Evolutionary conservation across 2,329 filamentous ascomycete genomes (phyloP).

Genomic region (Bimuria novae-zelandiae): DNA sequence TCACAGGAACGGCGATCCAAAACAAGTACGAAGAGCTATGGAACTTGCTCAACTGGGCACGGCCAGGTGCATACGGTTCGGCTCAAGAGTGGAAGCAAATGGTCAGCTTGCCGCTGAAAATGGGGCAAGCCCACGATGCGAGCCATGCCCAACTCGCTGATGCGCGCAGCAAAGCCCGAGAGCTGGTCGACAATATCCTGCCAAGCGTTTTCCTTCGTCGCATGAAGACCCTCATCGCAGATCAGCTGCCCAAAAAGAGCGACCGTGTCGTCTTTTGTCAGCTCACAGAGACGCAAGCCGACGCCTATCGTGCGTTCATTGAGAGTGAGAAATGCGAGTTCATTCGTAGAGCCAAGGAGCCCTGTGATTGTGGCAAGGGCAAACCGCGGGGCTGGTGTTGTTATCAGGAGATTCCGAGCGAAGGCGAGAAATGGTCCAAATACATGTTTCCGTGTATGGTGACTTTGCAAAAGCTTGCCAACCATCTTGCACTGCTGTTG

Average conservation of each 20-base stretch:
- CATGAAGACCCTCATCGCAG: constrained; percentile 89
- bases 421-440: constrained; percentile 69
- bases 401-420: constrained; percentile 57
- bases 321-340: constrained; percentile 70
- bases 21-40: constrained; percentile 98
- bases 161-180: constrained; percentile 79
- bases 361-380: constrained; percentile 71
- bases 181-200: constrained; percentile 83
- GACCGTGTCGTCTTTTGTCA: constrained; percentile 96
- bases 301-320: constrained; percentile 84
- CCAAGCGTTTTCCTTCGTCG: constrained; percentile 89
- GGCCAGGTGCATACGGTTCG: constrained; percentile 73
- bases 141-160: constrained; percentile 80
- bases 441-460: constrained; percentile 85
- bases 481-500: constrained; percentile 88
- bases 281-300: constrained; percentile 76
- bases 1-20: constrained; percentile 95
- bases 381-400: constrained; percentile 85
- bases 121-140: constrained; percentile 92
- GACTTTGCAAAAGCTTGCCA: constrained; percentile 83
- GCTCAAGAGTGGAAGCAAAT: constrained; percentile 76
- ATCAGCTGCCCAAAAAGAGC: constrained; percentile 92
- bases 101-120: constrained; percentile 78
- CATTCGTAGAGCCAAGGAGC: constrained; percentile 69
- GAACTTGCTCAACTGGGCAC: constrained; percentile 95